Base-by-base conservation (phyloP, 73 alveolate species). In the Paramecium bursaria region DNA sequence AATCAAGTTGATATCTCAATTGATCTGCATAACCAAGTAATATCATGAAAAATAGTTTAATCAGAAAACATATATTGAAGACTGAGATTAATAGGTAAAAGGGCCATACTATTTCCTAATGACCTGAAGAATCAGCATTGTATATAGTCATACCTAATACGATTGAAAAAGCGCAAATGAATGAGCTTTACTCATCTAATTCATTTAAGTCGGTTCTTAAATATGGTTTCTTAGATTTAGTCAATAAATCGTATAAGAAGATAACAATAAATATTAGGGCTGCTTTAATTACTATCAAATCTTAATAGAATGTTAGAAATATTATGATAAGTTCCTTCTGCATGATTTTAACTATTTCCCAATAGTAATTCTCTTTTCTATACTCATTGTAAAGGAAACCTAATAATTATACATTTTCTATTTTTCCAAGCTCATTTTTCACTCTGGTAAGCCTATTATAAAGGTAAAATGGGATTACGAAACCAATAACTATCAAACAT, bases 351-450 rank as follows among this genome's bases (percentile, higher is more conserved):
- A 57, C 76, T 3, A 57, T 57, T 57, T 57, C 76, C 76, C 76
- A 57, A 57, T 29, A 57, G 17, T 57, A 57, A 0, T 48, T 50
- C 14, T 57, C 39, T 1, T 33, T 27, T 27, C 31, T 15, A 29
- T 57, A 57, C 31, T 57, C 76, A 57, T 57, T 57, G 4, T 57
- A 57, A 3, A 57, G 19, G 31, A 29, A 57, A 11, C 76, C 76
- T 52, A 3, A 3, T 1, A 52, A 2, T 53, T 47, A 53, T 2
- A 22, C 1, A 3, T n/a, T 11, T 51, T 19, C 11, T 26, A 51
- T 4, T 0, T 27, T 1, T 17, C 7, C n/a, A 27, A 53, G 48
- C 42, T 53, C 1, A 1, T 53, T 2, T 0, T 26, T 22, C 3
- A n/a, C n/a, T 0, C 3, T 2, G 30, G 25, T 27, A 53, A 53